Percentiles rank a stretch among this genome's conserved stretches.
phyloP scores from a whole-genome alignment of 108 stramenopile species.

The Pseudonitzschia pungens region DNA sequence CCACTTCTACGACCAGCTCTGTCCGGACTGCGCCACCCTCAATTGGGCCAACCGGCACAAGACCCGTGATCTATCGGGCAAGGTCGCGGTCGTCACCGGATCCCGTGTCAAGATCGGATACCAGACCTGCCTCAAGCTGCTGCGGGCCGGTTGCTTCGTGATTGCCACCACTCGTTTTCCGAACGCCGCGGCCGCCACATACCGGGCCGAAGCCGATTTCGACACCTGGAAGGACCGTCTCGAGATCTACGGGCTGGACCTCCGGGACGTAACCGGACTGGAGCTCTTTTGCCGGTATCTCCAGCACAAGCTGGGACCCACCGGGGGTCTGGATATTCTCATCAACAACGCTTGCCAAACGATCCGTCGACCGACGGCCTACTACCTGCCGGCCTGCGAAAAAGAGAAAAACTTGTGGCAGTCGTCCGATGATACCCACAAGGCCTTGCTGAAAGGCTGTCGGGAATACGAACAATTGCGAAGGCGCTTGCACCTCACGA shows the following conservation, averaged over 20 bases:
- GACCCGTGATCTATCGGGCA: conserved; percentile 48
- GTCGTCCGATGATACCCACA: conserved; percentile 58
- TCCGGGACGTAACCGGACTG: conserved; percentile 82
- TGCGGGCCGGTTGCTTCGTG: conserved; percentile 73
- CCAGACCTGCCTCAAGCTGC: conserved; percentile 76
- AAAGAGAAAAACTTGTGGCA: conserved; percentile 68
- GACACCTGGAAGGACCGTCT: conserved; percentile 54
- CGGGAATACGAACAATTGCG: conserved; percentile 66
- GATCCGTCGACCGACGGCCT: conserved; percentile 77
- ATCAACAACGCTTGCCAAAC: conserved; percentile 96
- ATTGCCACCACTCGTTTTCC: conserved; percentile 90
- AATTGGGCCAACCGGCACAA: conserved; percentile 84
- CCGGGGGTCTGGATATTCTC: conserved; percentile 77
- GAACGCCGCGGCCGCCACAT: conserved; percentile 63
- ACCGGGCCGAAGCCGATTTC: conserved; percentile 68
- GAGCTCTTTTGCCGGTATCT: conserved; percentile 82
- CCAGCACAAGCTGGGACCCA: conserved; percentile 43
- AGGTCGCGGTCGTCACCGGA: conserved; percentile 83
- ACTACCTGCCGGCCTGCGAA: conserved; percentile 74
- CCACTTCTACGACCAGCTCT: conserved; percentile 89
- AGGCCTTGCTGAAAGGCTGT: conserved; percentile 57
- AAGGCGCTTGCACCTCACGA: conserved; percentile 39
- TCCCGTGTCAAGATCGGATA: conserved; percentile 91
- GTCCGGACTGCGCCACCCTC: conserved; percentile 79
- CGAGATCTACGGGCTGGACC: conserved; percentile 78